Base-by-base conservation (phyloP, 2,329 filamentous ascomycete species). In the Colletotrichum acutatum region DNA sequence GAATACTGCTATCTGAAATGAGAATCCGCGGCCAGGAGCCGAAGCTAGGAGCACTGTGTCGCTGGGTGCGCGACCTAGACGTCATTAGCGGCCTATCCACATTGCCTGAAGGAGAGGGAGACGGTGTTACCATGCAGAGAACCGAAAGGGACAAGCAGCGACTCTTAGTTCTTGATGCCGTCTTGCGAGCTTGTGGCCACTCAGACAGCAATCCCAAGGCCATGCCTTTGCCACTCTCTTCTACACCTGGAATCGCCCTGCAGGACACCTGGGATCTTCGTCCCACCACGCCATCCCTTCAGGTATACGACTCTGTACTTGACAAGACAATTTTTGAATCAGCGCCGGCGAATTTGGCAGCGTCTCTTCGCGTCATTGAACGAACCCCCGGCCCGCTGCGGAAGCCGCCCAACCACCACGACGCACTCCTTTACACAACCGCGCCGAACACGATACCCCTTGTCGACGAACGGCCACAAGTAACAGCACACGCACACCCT, bases 61-160 rank as follows among this genome's bases (percentile, higher is more conserved):
- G 92, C 69, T 94, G 92, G 92, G 92, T 94, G 5, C 87, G 92
- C 70, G 91, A 93, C 77, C 83, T 94, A 30, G 92, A 94, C 76
- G 89, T 93, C 28, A 89, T 93, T 62, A 92, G 90, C 75, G 91
- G 91, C 1, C 82, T 93, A 8, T 90, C 90, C 4, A 89, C 90
- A 26, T 84, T 88, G 66, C 83, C 88, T 0, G 84, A 84, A 2
- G 85, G 85, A 3, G 80, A 82, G 58, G 56, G 58, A 5, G 34
- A 74, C 2, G 62, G 71, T 79, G 79, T 52, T 16, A 78, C 73
- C 1, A 75, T 80, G 3, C 76, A 83, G 66, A 84, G 87, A 46
- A 83, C 84, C 0, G 76, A 79, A 2, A 84, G 83, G 57, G 88
- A 91, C 12, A 81, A 86, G 46, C 88, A 92, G 66, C 84, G 91